These are phyloP conservation scores for Fusarium concolor DNA, from an alignment of 2,329 filamentous ascomycete genomes.

Conservation along the genomic window DNA sequence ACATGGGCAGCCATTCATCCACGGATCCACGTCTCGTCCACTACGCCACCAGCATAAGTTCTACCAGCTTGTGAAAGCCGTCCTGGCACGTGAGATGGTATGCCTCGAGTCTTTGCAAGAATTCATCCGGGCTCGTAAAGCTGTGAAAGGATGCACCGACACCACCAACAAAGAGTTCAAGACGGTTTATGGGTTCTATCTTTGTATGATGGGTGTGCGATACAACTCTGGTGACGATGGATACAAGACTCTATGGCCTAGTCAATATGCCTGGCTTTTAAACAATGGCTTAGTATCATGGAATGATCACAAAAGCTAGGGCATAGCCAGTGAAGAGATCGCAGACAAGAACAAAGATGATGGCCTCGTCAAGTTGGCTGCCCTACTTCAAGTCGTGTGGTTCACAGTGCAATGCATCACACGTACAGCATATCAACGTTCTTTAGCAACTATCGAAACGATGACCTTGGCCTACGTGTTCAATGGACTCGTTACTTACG, in stretches of 20 bases:
- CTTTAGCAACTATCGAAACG: constrained; percentile 14
- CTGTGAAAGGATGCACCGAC: background rate
- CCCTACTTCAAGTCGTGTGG: constrained; percentile 12
- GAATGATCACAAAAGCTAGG: background rate
- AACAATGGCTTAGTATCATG: constrained; percentile 8
- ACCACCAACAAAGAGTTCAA: background rate
- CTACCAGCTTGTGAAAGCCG: no score
- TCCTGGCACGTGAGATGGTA: no score
- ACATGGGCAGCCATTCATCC: no score
- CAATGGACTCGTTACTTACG: constrained; percentile 10
- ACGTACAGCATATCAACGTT: constrained; percentile 1
- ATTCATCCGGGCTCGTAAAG: background rate
- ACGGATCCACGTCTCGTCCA: no score
- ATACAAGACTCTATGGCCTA: background rate
- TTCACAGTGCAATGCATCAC: constrained; percentile 13
- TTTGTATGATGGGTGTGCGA: constrained; percentile 3
- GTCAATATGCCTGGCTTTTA: constrained; percentile 13
- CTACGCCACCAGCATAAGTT: no score
- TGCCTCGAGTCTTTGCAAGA: no score
- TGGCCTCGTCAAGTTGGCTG: constrained; percentile 9
- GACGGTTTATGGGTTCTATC: constrained; percentile 2
- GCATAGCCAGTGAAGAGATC: constrained; percentile 2
- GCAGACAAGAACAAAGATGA: constrained; percentile 21
- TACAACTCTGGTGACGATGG: background rate
- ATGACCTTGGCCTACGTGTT: constrained; percentile 20